phyloP scores from a whole-genome alignment of 345 rosid species.

The Conringia planisiliqua region DNA sequence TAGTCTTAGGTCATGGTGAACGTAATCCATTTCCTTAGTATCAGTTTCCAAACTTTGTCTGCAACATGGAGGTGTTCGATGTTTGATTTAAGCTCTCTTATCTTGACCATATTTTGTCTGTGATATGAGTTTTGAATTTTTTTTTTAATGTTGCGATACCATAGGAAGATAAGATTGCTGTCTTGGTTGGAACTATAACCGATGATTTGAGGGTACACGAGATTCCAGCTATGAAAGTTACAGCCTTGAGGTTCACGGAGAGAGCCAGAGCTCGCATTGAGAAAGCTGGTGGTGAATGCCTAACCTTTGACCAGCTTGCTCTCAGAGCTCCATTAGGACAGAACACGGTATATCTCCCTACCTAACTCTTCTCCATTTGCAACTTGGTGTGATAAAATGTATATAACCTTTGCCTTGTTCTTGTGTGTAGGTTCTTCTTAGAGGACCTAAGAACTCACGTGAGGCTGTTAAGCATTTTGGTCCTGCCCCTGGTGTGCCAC shows the following conservation, averaged over 20 bases:
- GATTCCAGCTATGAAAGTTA: conserved; percentile 74
- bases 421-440: conserved; percentile 64
- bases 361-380: not conserved
- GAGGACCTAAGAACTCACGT: conserved; percentile 94
- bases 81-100: not conserved
- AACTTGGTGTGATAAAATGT: not conserved
- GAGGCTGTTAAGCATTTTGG: conserved; percentile 99
- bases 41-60: not conserved
- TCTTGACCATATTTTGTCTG: not conserved
- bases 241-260: conserved; percentile 89
- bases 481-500: conserved; percentile 96
- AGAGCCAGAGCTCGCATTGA: conserved; percentile 90
- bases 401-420: not conserved
- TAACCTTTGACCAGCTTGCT: conserved; percentile 95
- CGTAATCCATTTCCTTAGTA: not conserved
- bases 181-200: conserved; percentile 82
- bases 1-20: not conserved
- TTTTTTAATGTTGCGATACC: not conserved
- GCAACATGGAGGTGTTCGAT: not conserved
- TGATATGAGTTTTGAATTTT: not conserved
- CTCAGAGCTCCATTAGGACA: conserved; percentile 93
- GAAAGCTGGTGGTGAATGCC: conserved; percentile 98
- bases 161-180: conserved; percentile 81
- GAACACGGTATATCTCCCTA: conserved; percentile 65
- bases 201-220: conserved; percentile 88